phyloP scores from a whole-genome alignment of 1,139 yeast species.

The Pneumocystis oryctolagi region DNA sequence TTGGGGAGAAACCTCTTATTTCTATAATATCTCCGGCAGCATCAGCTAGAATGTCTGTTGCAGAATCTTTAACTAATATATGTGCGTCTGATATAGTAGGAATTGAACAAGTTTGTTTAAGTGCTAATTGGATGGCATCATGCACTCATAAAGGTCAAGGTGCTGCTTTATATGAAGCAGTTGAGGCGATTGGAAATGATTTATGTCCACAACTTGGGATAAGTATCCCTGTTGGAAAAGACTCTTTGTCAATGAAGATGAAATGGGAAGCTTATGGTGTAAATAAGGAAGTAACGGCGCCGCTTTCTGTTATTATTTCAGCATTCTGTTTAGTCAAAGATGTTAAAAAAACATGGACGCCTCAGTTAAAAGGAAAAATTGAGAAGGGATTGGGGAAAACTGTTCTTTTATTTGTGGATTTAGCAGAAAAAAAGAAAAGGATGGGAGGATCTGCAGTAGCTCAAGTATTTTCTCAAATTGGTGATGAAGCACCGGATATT shows the following conservation, averaged over 20 bases:
- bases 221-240: conserved; percentile 95
- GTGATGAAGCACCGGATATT: conserved; percentile 71
- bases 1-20: conserved; percentile 90
- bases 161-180: conserved; percentile 87
- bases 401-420: conserved; percentile 63
- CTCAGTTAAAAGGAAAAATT: conserved; percentile 41
- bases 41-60: conserved; percentile 93
- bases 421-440: conserved; percentile 41
- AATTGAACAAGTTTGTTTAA: conserved; percentile 61
- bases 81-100: conserved; percentile 79
- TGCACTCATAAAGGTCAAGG: conserved; percentile 95
- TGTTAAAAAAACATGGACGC: conserved; percentile 92
- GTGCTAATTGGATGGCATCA: conserved; percentile 99
- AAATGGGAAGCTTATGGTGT: conserved; percentile 54
- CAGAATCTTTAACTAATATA: conserved; percentile 79
- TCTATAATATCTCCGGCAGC: conserved; percentile 88
- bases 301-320: conserved; percentile 80
- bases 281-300: conserved; percentile 75
- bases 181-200: conserved; percentile 88
- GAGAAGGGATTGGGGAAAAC: conserved; percentile 33
- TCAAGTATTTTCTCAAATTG: conserved; percentile 81
- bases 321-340: conserved; percentile 80
- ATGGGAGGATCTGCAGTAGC: conserved; percentile 93
- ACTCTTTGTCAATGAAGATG: conserved; percentile 99
- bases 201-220: conserved; percentile 87